These are phyloP conservation scores for Penicillium frequentans DNA, from an alignment of 2,329 filamentous ascomycete genomes.

Conservation along the genomic window DNA sequence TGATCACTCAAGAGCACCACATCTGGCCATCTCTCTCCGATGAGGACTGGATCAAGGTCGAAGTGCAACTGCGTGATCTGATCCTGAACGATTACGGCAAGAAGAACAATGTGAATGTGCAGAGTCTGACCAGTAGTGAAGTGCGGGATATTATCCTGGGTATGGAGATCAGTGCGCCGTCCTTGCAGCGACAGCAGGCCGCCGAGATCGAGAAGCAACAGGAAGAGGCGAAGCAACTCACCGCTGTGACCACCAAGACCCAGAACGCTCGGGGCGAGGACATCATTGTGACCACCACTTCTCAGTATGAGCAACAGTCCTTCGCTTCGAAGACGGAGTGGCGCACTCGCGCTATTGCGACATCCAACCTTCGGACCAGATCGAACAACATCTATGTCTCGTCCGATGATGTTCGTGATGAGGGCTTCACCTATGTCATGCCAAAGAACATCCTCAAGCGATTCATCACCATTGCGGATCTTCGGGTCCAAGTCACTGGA, in stretches of 20 bases:
- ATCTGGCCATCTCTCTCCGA: constrained; percentile 95
- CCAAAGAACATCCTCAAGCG: constrained; percentile 98
- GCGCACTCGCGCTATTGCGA: constrained; percentile 94
- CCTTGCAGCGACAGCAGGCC: constrained; percentile 96
- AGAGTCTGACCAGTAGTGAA: constrained; percentile 93
- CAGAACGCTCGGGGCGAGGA: constrained; percentile 97
- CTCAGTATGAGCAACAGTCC: constrained; percentile 94
- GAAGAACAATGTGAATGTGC: constrained; percentile 99
- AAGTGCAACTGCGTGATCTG: constrained; percentile 89
- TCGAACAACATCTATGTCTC: constrained; percentile 99
- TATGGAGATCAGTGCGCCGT: constrained; percentile 99
- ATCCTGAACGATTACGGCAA: constrained; percentile 99
- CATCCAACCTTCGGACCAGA: constrained; percentile 88
- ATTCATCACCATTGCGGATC: constrained; percentile 95
- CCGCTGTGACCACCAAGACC: constrained; percentile 96
- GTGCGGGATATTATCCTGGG: constrained; percentile 97
- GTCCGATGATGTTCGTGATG: constrained; percentile 86
- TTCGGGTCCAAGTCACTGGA: constrained; percentile 92
- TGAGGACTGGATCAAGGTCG: constrained; percentile 99
- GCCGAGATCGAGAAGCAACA: constrained; percentile 99
- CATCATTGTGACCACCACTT: constrained; percentile 97
- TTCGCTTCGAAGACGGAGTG: constrained; percentile 99
- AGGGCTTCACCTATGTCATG: constrained; percentile 96
- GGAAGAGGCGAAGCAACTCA: constrained; percentile 93
- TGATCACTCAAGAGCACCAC: constrained; percentile 97